Base-by-base conservation (phyloP, 2,329 filamentous ascomycete species). In the Cordyceps cicadae region DNA sequence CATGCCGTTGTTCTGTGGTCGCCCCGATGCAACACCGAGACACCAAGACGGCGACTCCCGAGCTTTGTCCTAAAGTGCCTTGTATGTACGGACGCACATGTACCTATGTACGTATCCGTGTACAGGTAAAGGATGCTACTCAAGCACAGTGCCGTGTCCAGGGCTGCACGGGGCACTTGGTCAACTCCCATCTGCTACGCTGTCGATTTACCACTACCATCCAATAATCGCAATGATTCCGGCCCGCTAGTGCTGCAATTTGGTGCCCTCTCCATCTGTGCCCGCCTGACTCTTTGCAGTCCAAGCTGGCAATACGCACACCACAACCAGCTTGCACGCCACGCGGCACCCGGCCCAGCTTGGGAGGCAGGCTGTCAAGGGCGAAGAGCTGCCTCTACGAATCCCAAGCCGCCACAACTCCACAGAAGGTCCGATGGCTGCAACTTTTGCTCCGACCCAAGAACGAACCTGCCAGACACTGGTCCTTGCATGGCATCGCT, bases 401-500 rank as follows among this genome's bases (percentile, higher is more conserved):
- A 48, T 46, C 39, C 29, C 32, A 39, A 43, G 41, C 58, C 15
- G 49, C 50, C 49, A 43, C 43, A 53, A 41, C 52, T 52, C 59
- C 59, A 61, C 59, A 61, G 59, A 24, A 55, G 59, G 59, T 61
- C 59, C 59, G 59, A 61, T 61, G n/a, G n/a, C n/a, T n/a, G n/a
- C n/a, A n/a, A n/a, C n/a, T n/a, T n/a, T n/a, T n/a, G n/a, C n/a
- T n/a, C n/a, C n/a, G n/a, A n/a, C n/a, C n/a, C n/a, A n/a, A n/a
- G n/a, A n/a, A n/a, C n/a, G n/a, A n/a, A n/a, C 34, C 45, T 41
- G 46, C 34, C 34, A 41, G 19, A 58, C 32, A 24, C 55, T 51
- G 46, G 46, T 58, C n/a, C n/a, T n/a, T n/a, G n/a, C n/a, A n/a
- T n/a, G 24, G 24, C 55, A 51, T 43, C 21, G 21, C 17, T 19